phyloP scores from a whole-genome alignment of 768 basidiomycete genomes.

The Artomyces pyxidatus region DNA sequence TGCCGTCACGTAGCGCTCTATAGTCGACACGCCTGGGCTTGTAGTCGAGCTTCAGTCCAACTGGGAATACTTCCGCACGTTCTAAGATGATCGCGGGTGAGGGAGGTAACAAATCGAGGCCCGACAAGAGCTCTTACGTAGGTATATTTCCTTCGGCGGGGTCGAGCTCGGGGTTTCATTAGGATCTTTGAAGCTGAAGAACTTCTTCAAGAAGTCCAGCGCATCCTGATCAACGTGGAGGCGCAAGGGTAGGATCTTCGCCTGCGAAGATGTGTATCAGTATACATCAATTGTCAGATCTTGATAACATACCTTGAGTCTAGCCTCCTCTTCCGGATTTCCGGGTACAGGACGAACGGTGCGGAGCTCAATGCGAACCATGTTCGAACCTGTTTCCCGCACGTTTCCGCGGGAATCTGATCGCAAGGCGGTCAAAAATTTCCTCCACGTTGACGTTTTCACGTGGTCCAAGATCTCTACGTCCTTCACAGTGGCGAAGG shows the following conservation, averaged over 20 bases:
- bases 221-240: slow-evolving; percentile 98
- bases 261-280: slow-evolving; percentile 35
- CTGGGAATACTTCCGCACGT: slow-evolving; percentile 89
- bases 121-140: slow-evolving; percentile 47
- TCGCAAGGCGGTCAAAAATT: slow-evolving; percentile 83
- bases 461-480: slow-evolving; percentile 94
- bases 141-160: slow-evolving; percentile 48
- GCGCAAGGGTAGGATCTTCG: slow-evolving; percentile 82
- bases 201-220: slow-evolving; percentile 93
- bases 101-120: background rate
- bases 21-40: slow-evolving; percentile 98
- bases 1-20: slow-evolving; percentile 79
- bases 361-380: slow-evolving; percentile 82
- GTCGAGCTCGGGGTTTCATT: slow-evolving; percentile 30
- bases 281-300: background rate
- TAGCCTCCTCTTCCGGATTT: slow-evolving; percentile 63
- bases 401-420: slow-evolving; percentile 82
- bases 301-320: slow-evolving; percentile 56
- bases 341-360: slow-evolving; percentile 66
- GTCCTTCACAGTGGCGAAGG: slow-evolving; percentile 59
- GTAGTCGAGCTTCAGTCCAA: slow-evolving; percentile 95
- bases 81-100: slow-evolving; percentile 36
- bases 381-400: slow-evolving; percentile 85
- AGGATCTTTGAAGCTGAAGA: slow-evolving; percentile 81
- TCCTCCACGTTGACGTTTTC: slow-evolving; percentile 97